Evolutionary conservation across 75 land plant species (phyloP), one percentile per base, ranked within the genome.

Genomic region (Larix kaempferi): DNA sequence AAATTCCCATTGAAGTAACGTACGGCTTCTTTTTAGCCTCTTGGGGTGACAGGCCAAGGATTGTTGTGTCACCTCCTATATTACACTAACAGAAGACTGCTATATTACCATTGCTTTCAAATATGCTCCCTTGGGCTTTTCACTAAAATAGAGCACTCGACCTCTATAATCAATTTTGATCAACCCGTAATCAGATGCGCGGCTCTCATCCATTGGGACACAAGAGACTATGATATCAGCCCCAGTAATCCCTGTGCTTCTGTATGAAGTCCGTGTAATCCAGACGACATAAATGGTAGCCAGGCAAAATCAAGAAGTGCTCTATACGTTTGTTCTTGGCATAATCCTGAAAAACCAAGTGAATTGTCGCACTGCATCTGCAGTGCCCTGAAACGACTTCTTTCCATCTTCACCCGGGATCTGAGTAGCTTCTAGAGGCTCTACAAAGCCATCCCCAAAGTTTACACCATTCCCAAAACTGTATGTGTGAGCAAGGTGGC

Each of bases 141-240:
- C 96, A 54, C 74, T 74, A 75, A 93, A 95, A 59, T 89, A 88
- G 69, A 82, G 63, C 39, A 95, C 80, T 60, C 86, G 83, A 17
- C 96, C 96, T 74, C 75, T 79, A 58, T 82, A 81, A 78, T 95
- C 92, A 59, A 91, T 90, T 71, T 93, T 95, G 92, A 95, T 86
- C 77, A 95, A 77, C 74, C 98, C 98, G 84, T 83, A 95, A 78
- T 95, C 98, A 35, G 98, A 95, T 80, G 94, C 96, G 22, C 98
- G 96, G 85, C 88, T 87, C 60, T 87, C 84, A 75, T 87, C 89
- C 80, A 87, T 78, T 19, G 88, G 88, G 2, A 87, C 88, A 71
- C 88, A 87, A 22, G 89, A 87, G 19, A 87, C 76, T 56, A 87
- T 85, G 25, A 87, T 79, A 57, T 87, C 89, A 56, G 88, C 89